Evolutionary conservation across 768 basidiomycete genomes (phyloP), one percentile per base, ranked within the genome.

Genomic region (Auriscalpium microsporum): DNA sequence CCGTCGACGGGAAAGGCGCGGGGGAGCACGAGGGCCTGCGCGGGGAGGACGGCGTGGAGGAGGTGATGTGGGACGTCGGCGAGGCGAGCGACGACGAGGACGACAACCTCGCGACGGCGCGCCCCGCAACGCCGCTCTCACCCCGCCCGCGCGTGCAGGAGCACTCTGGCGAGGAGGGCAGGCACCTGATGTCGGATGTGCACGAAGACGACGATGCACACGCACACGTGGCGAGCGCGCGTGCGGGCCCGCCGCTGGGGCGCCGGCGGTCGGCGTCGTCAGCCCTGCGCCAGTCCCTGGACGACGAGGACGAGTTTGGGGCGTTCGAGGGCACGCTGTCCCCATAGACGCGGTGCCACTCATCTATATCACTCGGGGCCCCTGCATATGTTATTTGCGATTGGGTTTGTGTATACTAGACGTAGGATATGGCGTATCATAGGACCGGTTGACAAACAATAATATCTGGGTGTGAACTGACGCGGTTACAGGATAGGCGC

Each of bases 61-160:
- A 62, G 48, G 76, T 73, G 16, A 62, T 84, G 42, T 92, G 90
- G 89, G 77, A 84, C 47, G 75, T 92, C 2, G 87, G 90, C 2
- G 81, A 87, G 28, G 80, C 73, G 21, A 86, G 84, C 54, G 87
- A 87, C 50, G 82, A 82, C 5, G 86, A 88, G 19, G 80, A 78
- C 10, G 77, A 77, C 34, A 76, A 75, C 42, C 8, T 36, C 28
- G n/a, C 44, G 28, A 14, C 40, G 73, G 72, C 73, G 60, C 73
- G 68, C 13, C 58, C 69, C 33, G 52, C 68, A 67, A 50, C 66
- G 63, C 56, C 46, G 23, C 8, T 54, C 45, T 45, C 49, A 10
- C 49, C 21, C 52, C 37, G 34, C 60, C 48, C 58, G 62, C 54
- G 17, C 44, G 47, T 9, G 52, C 45, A 40, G 49, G 53, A 4